These are phyloP conservation scores for Hippophae gyantsensis DNA, from an alignment of 306 rosid genomes.

Conservation along the genomic window DNA sequence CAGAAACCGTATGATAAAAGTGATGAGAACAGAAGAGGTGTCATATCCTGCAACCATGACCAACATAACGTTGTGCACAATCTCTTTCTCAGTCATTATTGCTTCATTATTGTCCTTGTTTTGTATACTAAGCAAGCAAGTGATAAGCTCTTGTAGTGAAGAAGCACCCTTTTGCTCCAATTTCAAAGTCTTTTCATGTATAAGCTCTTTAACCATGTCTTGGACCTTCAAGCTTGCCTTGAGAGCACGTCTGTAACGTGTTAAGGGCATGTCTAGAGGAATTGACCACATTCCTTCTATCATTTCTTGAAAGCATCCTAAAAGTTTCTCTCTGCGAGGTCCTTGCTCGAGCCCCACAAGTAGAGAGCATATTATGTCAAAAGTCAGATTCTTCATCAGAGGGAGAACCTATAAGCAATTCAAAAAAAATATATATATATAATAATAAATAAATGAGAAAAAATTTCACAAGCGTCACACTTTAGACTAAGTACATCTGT, in stretches of 20 bases:
- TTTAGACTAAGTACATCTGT: too few relatives aligned
- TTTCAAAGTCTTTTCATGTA: constrained; percentile 33
- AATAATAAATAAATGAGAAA: background rate
- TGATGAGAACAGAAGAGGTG: constrained; percentile 49
- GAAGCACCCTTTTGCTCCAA: constrained; percentile 26
- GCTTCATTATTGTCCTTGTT: constrained; percentile 24
- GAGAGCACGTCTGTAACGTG: constrained; percentile 51
- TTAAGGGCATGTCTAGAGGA: constrained; percentile 62
- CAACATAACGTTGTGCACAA: constrained; percentile 44
- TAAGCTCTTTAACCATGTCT: constrained; percentile 32
- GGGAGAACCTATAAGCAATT: constrained; percentile 45
- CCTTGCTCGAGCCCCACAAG: constrained; percentile 59
- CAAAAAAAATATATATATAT: too few relatives aligned
- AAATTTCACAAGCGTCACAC: too few relatives aligned
- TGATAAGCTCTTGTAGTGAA: constrained; percentile 49
- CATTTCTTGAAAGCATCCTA: constrained; percentile 36
- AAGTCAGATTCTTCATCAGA: constrained; percentile 62
- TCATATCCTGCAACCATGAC: constrained; percentile 75
- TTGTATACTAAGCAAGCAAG: constrained; percentile 42
- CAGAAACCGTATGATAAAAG: constrained; percentile 43
- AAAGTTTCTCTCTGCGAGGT: constrained; percentile 35
- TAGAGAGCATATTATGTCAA: constrained; percentile 57
- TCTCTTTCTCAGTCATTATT: constrained; percentile 45
- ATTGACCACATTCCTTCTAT: constrained; percentile 52
- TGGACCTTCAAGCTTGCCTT: constrained; percentile 44